Evolutionary conservation across 129 eudicot genomes (phyloP).

Genomic region (Artemisia tridentata): DNA sequence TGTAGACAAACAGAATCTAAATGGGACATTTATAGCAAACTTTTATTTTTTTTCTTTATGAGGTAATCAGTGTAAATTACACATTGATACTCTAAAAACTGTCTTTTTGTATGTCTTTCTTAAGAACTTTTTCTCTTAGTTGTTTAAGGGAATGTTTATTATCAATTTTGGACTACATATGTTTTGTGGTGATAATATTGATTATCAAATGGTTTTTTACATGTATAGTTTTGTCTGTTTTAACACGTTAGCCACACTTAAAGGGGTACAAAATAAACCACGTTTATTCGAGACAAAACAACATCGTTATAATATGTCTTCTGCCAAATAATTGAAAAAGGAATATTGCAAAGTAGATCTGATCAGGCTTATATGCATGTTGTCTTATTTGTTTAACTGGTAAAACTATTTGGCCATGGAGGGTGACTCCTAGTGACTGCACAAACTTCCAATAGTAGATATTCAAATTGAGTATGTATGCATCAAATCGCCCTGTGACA

Average conservation of each 20-base stretch:
- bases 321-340: neutral
- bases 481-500: neutral
- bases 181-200: constrained; percentile 11
- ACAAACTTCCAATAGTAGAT: neutral
- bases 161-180: constrained; percentile 3
- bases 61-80: constrained; percentile 13
- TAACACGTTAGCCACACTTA: constrained; percentile 5
- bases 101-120: constrained; percentile 26
- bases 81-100: constrained; percentile 19
- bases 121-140: constrained; percentile 17
- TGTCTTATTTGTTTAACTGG: constrained; percentile 7
- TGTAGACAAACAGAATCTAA: constrained; percentile 16
- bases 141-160: constrained; percentile 15
- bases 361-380: constrained; percentile 12
- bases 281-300: neutral
- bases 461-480: neutral
- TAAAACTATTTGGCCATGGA: neutral
- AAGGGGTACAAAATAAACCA: constrained; percentile 3
- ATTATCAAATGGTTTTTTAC: constrained; percentile 6
- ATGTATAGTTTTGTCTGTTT: constrained; percentile 16
- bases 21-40: constrained; percentile 2
- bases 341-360: constrained; percentile 20
- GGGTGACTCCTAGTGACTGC: neutral
- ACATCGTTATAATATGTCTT: constrained; percentile 1
- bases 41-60: neutral